phyloP scores from a whole-genome alignment of 129 eudicot species.

The Logfia minima region DNA sequence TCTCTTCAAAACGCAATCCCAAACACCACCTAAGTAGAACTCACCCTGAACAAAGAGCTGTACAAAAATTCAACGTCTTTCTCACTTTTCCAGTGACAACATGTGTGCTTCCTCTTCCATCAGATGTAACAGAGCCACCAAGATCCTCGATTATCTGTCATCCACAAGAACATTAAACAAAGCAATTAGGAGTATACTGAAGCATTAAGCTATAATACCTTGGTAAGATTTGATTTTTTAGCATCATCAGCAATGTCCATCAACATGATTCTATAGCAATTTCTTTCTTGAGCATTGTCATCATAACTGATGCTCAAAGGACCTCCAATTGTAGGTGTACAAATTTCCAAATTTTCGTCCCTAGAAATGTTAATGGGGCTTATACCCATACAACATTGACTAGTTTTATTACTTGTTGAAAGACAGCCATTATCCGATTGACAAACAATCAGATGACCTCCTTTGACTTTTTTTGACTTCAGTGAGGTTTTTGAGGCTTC shows the following conservation, averaged over 20 bases:
- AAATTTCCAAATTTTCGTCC: constrained; percentile 18
- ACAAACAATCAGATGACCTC: constrained; percentile 51
- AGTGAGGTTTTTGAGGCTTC: constrained; percentile 74
- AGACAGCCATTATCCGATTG: constrained; percentile 38
- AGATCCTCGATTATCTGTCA: constrained; percentile 73
- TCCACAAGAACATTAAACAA: constrained; percentile 13
- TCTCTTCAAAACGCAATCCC: too few relatives aligned
- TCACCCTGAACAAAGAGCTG: constrained; percentile 94
- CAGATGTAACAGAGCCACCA: constrained; percentile 70
- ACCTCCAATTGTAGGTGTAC: constrained; percentile 28
- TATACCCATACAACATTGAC: constrained; percentile 29
- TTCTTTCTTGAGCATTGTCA: constrained; percentile 25
- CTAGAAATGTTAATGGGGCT: constrained; percentile 29
- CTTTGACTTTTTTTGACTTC: constrained; percentile 86
- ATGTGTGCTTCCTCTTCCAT: constrained; percentile 79
- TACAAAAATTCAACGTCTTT: constrained; percentile 81
- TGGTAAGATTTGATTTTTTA: constrained; percentile 61
- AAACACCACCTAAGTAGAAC: constrained; percentile 17
- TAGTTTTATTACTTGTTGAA: constrained; percentile 36
- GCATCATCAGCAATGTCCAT: constrained; percentile 88
- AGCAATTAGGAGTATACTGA: not conserved
- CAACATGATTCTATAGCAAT: constrained; percentile 54
- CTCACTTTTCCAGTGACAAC: constrained; percentile 84
- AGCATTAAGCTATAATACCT: constrained; percentile 46
- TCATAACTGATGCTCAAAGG: constrained; percentile 18